Conservation (phyloP, 2,329 filamentous ascomycete species). For the Daldinia sp. region DNA sequence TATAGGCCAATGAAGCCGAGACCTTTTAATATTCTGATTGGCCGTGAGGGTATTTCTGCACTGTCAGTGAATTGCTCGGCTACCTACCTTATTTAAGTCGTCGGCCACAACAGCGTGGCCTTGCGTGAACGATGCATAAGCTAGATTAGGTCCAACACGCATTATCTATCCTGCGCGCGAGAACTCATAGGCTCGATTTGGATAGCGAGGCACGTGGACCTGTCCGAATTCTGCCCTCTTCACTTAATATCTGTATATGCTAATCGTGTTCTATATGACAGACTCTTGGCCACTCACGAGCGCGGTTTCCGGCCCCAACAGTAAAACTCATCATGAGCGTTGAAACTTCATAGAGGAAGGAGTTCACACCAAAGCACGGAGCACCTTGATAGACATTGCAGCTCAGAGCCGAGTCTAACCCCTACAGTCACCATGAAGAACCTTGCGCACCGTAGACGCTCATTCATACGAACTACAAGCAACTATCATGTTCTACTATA, state of each 20-base stretch:
- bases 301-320: conserved; percentile 19
- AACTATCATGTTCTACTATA: neutral
- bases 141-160: conserved; percentile 22
- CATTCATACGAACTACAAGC: conserved; percentile 10
- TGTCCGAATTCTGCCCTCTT: conserved; percentile 21
- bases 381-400: conserved; percentile 21
- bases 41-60: conserved; percentile 17
- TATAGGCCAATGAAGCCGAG: conserved; percentile 36
- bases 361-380: conserved; percentile 33
- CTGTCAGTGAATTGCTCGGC: conserved; percentile 32
- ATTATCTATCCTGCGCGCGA: conserved; percentile 21
- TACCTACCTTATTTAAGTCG: conserved; percentile 29
- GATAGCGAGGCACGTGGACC: conserved; percentile 34
- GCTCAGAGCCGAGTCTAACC: conserved; percentile 37
- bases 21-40: conserved; percentile 25
- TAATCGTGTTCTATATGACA: conserved; percentile 27
- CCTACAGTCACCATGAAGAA: conserved; percentile 17
- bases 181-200: conserved; percentile 28
- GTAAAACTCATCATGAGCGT: conserved; percentile 24
- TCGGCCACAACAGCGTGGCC: conserved; percentile 22
- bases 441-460: conserved; percentile 13
- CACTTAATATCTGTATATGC: conserved; percentile 37
- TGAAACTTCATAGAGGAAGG: conserved; percentile 28
- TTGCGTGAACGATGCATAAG: conserved; percentile 20
- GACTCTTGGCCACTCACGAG: conserved; percentile 31